phyloP scores from a whole-genome alignment of 2,329 filamentous ascomycete species.

The Fusarium oligoseptatum region DNA sequence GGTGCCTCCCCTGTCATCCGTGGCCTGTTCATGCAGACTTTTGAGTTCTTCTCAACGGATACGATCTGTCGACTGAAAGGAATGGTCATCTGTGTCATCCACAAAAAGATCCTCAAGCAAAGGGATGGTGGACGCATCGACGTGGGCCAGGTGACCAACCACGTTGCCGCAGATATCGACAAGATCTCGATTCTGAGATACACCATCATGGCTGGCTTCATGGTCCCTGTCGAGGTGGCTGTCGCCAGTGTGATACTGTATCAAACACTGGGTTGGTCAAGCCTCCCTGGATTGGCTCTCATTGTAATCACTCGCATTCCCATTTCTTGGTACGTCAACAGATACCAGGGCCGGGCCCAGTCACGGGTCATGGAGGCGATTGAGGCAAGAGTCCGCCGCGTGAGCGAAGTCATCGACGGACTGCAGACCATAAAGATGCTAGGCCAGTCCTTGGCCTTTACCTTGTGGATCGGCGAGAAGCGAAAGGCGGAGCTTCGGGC shows the following conservation, averaged over 20 bases:
- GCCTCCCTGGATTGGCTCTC: neutral
- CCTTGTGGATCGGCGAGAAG: neutral
- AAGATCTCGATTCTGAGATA: neutral
- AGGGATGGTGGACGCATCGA: neutral
- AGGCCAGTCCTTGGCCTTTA: neutral
- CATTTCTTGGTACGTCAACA: neutral
- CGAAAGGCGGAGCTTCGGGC: neutral
- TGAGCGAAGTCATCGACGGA: neutral
- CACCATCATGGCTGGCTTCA: neutral
- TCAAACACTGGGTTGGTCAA: neutral
- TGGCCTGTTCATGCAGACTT: neutral
- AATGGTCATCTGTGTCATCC: neutral
- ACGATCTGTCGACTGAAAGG: neutral
- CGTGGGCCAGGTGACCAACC: neutral
- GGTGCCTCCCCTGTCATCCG: neutral
- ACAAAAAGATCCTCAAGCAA: neutral
- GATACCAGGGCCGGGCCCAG: neutral
- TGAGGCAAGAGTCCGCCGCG: neutral
- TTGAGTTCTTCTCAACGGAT: neutral
- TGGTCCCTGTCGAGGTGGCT: neutral
- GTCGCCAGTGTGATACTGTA: neutral
- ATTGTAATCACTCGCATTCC: neutral
- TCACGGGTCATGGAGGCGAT: neutral
- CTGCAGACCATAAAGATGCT: neutral
- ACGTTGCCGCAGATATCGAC: neutral